Evolutionary conservation across 83 land plant genomes (phyloP).

Genomic region (Larix sibirica): DNA sequence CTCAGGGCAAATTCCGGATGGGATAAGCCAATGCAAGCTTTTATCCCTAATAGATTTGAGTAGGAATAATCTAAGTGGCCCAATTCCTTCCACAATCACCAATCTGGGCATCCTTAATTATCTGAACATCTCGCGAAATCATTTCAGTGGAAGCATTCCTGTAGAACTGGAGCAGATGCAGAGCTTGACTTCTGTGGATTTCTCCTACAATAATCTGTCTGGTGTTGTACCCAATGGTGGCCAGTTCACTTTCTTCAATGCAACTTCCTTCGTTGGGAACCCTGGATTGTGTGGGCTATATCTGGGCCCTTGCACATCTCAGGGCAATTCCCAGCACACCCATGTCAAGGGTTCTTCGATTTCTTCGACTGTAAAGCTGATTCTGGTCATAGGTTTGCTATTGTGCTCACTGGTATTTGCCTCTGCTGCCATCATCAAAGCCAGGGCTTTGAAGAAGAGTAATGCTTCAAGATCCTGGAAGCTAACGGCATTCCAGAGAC

Average conservation of each 20-base stretch:
- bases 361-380: conserved; percentile 42
- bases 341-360: conserved; percentile 8
- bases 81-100: conserved; percentile 56
- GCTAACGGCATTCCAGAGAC: conserved; percentile 62
- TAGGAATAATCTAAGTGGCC: conserved; percentile 59
- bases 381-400: conserved; percentile 55
- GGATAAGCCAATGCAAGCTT: conserved; percentile 44
- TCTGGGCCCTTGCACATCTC: conserved; percentile 38
- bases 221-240: conserved; percentile 51
- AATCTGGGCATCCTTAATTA: conserved; percentile 57
- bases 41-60: conserved; percentile 68
- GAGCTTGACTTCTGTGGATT: conserved; percentile 62
- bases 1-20: conserved; percentile 35
- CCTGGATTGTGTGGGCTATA: conserved; percentile 52
- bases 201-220: conserved; percentile 74
- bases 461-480: conserved; percentile 36
- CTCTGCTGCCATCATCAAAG: conserved; percentile 43
- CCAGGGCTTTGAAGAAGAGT: conserved; percentile 30
- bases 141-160: conserved; percentile 58
- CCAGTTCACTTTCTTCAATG: conserved; percentile 62
- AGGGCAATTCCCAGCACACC: background rate
- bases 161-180: conserved; percentile 52
- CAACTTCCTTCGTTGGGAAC: conserved; percentile 53
- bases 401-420: conserved; percentile 57
- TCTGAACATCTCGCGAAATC: conserved; percentile 73